Base-by-base conservation (phyloP, 2,329 filamentous ascomycete genomes). In the Uncinocarpus reesii region DNA sequence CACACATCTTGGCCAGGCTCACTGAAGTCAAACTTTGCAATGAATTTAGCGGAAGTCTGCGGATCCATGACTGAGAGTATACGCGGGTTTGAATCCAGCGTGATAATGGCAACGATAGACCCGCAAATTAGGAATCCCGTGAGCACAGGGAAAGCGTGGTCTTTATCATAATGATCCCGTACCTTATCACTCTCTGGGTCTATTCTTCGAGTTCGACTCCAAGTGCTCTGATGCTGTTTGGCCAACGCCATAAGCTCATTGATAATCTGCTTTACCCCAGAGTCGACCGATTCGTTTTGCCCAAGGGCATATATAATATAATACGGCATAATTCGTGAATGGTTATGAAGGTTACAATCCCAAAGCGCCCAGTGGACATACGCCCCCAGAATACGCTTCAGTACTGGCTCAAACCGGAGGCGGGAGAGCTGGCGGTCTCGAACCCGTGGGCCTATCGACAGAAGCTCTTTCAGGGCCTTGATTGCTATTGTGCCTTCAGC, bases 1-100 rank as follows among this genome's bases (percentile, higher is more conserved):
- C 78, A 81, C 1, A 80, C 76, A 57, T 80, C 78, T 51, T 75
- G 73, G 1, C 70, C 70, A 7, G 62, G 58, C 36, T 76, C 68
- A 3, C 66, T 67, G 48, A 78, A 71, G 56, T 80, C 72, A 53
- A 79, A 75, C 45, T 72, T 69, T 4, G 69, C 71, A 42, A 80
- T 69, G 8, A 67, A 67, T 42, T 53, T 60, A 28, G 49, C 57
- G 11, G 57, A 56, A 20, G 41, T 57, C 49, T 47, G 53, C 1
- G 53, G 35, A 2, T 45, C 46, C 37, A 54, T 53, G 3, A 38
- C 54, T 13, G 50, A 50, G n/a, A 50, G 49, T 7, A 59, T 53
- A 2, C 56, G 54, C 2, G 69, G 64, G 15, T 69, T 61, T 1
- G 68, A 63, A 45, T 75, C 65, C 31, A 72, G 72, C 5, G 73